phyloP scores from a whole-genome alignment of 257 asterid genomes.

The Penstemon eatonii region DNA sequence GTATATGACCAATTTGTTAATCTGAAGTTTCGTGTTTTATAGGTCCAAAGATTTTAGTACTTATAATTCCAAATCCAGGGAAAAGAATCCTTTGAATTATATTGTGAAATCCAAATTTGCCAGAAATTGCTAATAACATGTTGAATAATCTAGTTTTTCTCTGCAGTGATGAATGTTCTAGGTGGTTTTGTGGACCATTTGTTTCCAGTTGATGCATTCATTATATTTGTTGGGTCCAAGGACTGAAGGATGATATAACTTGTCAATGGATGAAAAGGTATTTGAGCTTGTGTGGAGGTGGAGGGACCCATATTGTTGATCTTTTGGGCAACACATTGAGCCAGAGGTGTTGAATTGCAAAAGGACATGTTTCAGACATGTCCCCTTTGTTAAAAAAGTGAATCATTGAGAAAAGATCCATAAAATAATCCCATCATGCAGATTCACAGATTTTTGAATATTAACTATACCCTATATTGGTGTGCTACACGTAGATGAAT shows the following conservation, averaged over 20 bases:
- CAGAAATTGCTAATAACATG: no score
- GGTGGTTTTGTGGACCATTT: no score
- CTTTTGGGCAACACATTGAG: conserved; percentile 45
- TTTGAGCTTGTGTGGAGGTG: conserved; percentile 1
- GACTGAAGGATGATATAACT: background rate
- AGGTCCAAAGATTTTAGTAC: no score
- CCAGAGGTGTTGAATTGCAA: conserved; percentile 23
- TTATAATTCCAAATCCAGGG: no score
- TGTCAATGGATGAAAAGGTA: background rate
- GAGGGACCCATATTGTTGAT: conserved; percentile 37
- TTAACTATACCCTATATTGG: background rate
- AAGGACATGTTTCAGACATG: conserved; percentile 12
- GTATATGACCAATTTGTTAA: conserved; percentile 21
- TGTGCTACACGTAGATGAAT: conserved; percentile 27
- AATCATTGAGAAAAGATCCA: background rate
- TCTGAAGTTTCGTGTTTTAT: no score
- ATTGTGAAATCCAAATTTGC: no score
- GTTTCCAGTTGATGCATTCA: no score
- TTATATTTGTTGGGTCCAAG: no score
- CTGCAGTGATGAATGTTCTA: no score
- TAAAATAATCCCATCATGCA: background rate
- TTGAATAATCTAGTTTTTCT: no score
- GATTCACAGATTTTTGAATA: background rate
- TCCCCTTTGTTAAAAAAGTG: conserved; percentile 2
- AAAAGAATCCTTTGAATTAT: no score